phyloP scores from a whole-genome alignment of 805 yeast species.

The Jamesozyma jinghongensis region DNA sequence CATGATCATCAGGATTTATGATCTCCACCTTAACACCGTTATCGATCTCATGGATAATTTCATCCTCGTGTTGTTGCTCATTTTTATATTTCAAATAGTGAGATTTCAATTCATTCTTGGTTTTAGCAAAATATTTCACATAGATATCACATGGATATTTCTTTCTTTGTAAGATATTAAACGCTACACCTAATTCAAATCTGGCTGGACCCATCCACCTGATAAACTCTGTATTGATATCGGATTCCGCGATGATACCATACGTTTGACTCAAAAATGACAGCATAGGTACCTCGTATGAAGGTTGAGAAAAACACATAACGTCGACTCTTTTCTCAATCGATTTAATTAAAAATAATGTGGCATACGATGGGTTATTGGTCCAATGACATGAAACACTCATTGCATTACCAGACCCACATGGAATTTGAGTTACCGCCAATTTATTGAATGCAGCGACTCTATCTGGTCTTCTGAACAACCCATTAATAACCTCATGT shows the following conservation, averaged over 20 bases:
- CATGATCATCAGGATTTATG: conserved; percentile 1
- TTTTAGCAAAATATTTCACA: conserved; percentile 54
- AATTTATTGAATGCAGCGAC: conserved; percentile 52
- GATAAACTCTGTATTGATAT: conserved; percentile 83
- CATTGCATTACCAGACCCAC: conserved; percentile 96
- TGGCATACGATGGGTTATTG: conserved; percentile 55
- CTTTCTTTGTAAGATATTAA: conserved; percentile 46
- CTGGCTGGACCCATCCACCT: conserved; percentile 81
- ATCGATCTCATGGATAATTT: not conserved
- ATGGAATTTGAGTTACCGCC: conserved; percentile 77
- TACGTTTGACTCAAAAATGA: conserved; percentile 82
- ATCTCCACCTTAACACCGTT: not conserved
- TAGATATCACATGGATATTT: conserved; percentile 76
- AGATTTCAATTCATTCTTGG: conserved; percentile 41
- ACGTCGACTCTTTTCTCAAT: conserved; percentile 57
- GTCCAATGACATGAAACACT: conserved; percentile 74
- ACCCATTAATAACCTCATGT: conserved; percentile 87
- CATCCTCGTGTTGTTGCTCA: not conserved
- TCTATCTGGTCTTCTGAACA: conserved; percentile 59
- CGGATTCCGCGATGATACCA: conserved; percentile 89
- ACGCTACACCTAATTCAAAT: conserved; percentile 74
- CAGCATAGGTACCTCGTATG: conserved; percentile 34
- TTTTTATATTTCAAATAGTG: conserved; percentile 35
- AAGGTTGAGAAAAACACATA: conserved; percentile 68
- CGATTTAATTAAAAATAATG: conserved; percentile 67